A percentile compares a stretch with the other conserved stretches of the same genome.
These are phyloP conservation scores for Actinomucor elegans DNA, from an alignment of 371 early-diverging fungal genomes.

Conservation along the genomic window DNA sequence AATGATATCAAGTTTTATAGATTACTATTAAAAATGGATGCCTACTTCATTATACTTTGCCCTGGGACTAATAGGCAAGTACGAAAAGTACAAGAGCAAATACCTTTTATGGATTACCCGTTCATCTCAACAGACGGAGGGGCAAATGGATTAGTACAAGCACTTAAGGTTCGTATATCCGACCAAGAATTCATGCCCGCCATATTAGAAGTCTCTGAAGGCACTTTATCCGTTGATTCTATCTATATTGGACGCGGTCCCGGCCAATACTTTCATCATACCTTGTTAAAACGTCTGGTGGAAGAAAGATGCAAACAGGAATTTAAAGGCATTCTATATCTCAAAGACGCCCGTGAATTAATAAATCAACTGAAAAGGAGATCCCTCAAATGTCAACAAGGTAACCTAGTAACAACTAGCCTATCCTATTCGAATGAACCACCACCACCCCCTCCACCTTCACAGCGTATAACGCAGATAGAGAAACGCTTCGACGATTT, in stretches of 20 bases:
- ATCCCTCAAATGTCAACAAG: slow-evolving; percentile 27
- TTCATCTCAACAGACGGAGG: slow-evolving; percentile 28
- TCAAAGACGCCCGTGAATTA: slow-evolving; percentile 12
- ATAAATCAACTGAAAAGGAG: slow-evolving; percentile 31
- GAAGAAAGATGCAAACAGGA: slow-evolving; percentile 23
- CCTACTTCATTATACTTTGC: slow-evolving; percentile 44
- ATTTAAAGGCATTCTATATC: slow-evolving; percentile 13
- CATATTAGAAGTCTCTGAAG: slow-evolving; percentile 19
- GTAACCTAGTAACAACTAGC: slow-evolving; percentile 1
- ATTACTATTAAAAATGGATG: slow-evolving; percentile 33
- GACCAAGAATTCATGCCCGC: slow-evolving; percentile 40
- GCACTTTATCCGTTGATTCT: slow-evolving; percentile 16
- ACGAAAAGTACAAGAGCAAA: slow-evolving; percentile 22
- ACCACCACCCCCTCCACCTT: too few species aligned
- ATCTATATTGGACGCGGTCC: slow-evolving; percentile 38
- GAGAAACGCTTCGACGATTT: background rate
- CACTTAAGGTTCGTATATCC: slow-evolving; percentile 32
- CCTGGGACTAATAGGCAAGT: slow-evolving; percentile 34
- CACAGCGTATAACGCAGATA: too few species aligned
- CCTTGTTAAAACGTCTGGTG: slow-evolving; percentile 22
- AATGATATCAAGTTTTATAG: slow-evolving; percentile 34
- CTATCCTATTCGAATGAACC: background rate
- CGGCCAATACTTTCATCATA: slow-evolving; percentile 27
- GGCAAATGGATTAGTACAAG: slow-evolving; percentile 24
- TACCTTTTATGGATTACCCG: slow-evolving; percentile 35